These are phyloP conservation scores for Anthoceros angustus DNA, from an alignment of 225 moss, liverwort and hornwort genomes.

Conservation along the genomic window DNA sequence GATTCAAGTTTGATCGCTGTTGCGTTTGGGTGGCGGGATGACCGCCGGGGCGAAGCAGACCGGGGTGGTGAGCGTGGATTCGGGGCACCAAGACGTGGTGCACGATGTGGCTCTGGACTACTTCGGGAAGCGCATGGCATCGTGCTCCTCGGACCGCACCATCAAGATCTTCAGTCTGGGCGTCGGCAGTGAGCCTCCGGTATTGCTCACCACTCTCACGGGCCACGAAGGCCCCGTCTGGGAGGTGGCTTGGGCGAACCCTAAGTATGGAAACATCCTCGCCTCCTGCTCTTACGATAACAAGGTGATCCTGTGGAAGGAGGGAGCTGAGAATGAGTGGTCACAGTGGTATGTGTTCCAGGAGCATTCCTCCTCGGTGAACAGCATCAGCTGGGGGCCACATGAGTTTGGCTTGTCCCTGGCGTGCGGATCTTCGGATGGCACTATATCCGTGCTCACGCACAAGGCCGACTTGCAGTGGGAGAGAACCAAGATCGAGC, in stretches of 20 bases:
- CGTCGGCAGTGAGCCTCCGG: slow-evolving; percentile 22
- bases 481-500: slow-evolving; percentile 78
- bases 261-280: slow-evolving; percentile 63
- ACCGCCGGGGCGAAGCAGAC: slow-evolving; percentile 19
- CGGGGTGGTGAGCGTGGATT: slow-evolving; percentile 52
- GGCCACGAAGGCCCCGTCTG: slow-evolving; percentile 87
- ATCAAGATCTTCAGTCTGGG: slow-evolving; percentile 52
- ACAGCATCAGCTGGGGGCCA: slow-evolving; percentile 79
- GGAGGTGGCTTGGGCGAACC: slow-evolving; percentile 84
- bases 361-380: slow-evolving; percentile 74
- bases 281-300: slow-evolving; percentile 83
- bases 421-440: slow-evolving; percentile 78
- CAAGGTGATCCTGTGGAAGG: slow-evolving; percentile 58
- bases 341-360: slow-evolving; percentile 65
- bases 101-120: slow-evolving; percentile 83
- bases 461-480: slow-evolving; percentile 55
- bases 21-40: background rate
- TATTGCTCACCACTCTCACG: slow-evolving; percentile 27
- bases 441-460: slow-evolving; percentile 71
- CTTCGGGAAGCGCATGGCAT: slow-evolving; percentile 68
- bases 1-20: background rate
- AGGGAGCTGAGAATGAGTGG: slow-evolving; percentile 72
- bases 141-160: slow-evolving; percentile 65
- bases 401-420: slow-evolving; percentile 73
- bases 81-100: slow-evolving; percentile 84